Base-by-base conservation (phyloP, 257 asterid genomes). In the Dorcoceras hygrometricum region DNA sequence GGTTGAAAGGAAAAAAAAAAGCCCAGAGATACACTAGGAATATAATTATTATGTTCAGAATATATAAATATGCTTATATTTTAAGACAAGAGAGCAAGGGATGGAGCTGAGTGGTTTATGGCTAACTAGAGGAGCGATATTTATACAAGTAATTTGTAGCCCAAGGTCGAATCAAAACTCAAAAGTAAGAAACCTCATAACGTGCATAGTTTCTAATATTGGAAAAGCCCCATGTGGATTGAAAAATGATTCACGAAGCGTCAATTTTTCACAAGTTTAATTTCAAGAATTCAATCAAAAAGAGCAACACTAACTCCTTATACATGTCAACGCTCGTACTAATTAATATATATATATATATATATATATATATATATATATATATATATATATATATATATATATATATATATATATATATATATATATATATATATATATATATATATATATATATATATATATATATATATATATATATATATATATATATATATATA, bases 401-500 rank as follows among this genome's bases (percentile, higher is more conserved):
- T 36, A 29, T 27, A 27, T n/a, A n/a, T n/a, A n/a, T n/a, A n/a
- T n/a, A n/a, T n/a, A n/a, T n/a, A n/a, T n/a, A n/a, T n/a, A n/a
- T n/a, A n/a, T n/a, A n/a, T n/a, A n/a, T n/a, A n/a, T n/a, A n/a
- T n/a, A n/a, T n/a, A n/a, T n/a, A n/a, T n/a, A n/a, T n/a, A n/a
- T n/a, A n/a, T n/a, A n/a, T n/a, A n/a, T n/a, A n/a, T n/a, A n/a
- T n/a, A n/a, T n/a, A n/a, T n/a, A n/a, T n/a, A n/a, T n/a, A n/a
- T n/a, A n/a, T 27, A 27, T 29, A 36, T 83, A 83, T 80, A 75
- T 80, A 83, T n/a, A n/a, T n/a, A n/a, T n/a, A n/a, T n/a, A n/a
- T n/a, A n/a, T n/a, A n/a, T n/a, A n/a, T n/a, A n/a, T n/a, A n/a
- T n/a, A n/a, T n/a, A n/a, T n/a, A n/a, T n/a, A n/a, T n/a, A n/a